phyloP scores from a whole-genome alignment of 2,329 filamentous ascomycete species.

The Cercospora zeina region DNA sequence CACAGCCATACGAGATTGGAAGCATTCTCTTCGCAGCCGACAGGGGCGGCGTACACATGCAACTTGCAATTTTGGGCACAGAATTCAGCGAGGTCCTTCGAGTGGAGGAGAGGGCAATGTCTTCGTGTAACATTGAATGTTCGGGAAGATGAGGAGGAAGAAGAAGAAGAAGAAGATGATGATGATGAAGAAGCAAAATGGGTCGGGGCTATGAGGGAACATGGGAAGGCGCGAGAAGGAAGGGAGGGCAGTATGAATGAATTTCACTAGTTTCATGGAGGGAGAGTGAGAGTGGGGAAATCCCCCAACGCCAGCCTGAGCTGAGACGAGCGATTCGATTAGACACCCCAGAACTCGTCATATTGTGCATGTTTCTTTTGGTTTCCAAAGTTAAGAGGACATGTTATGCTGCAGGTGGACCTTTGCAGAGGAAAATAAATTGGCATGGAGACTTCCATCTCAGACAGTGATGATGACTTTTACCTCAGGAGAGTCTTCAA shows the following conservation, averaged over 20 bases:
- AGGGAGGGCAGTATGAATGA: neutral
- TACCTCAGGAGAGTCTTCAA: no score
- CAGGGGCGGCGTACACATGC: neutral
- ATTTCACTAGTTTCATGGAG: neutral
- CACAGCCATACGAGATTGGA: constrained; percentile 4
- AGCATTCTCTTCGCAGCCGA: constrained; percentile 5
- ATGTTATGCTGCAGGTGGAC: no score
- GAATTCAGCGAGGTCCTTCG: neutral
- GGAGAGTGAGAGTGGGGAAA: neutral
- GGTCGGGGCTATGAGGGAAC: neutral
- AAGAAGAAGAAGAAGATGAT: constrained; percentile 3
- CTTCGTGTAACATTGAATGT: constrained; percentile 12
- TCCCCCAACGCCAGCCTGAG: constrained; percentile 1
- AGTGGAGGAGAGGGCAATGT: neutral
- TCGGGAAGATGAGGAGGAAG: no score
- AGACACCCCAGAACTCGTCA: constrained; percentile 12
- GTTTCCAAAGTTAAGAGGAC: no score
- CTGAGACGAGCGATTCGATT: neutral
- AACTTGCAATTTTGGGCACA: constrained; percentile 2
- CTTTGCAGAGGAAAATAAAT: no score
- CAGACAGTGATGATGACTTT: no score
- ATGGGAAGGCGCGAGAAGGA: neutral
- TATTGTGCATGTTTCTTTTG: neutral
- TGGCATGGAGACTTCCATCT: neutral
- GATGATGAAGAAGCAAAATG: neutral